A percentile compares a stretch with the other conserved stretches of the same genome.
Evolutionary conservation across 2,329 filamentous ascomycete genomes (phyloP).

Genomic region (Pseudocercospora musae): DNA sequence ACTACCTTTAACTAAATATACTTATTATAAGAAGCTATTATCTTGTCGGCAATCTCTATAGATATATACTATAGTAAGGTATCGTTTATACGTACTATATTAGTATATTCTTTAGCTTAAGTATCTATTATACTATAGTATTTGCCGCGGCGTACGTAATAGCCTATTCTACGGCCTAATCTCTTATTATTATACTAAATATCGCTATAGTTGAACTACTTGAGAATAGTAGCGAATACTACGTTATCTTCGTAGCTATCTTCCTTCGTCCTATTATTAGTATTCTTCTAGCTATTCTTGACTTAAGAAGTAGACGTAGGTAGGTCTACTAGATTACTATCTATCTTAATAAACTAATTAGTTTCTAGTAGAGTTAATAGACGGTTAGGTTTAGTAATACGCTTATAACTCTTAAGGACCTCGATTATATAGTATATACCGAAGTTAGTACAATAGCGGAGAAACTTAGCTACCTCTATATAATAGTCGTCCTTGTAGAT

Average conservation of each 20-base stretch:
- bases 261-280: not conserved
- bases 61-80: not conserved
- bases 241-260: not conserved
- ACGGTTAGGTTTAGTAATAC: too few relatives aligned
- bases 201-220: not conserved
- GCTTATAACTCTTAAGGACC: too few relatives aligned
- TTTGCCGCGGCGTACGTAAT: not conserved
- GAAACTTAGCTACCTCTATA: too few relatives aligned
- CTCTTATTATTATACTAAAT: not conserved
- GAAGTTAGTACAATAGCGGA: too few relatives aligned
- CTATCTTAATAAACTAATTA: not conserved
- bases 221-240: not conserved
- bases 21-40: not conserved
- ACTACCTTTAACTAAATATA: not conserved
- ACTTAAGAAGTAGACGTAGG: not conserved
- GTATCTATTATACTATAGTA: not conserved
- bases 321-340: not conserved
- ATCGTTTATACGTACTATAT: not conserved
- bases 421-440: too few relatives aligned
- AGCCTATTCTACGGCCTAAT: not conserved
- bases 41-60: not conserved
- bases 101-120: not conserved
- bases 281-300: not conserved
- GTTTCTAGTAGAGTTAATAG: not conserved
- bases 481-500: too few relatives aligned